These are phyloP conservation scores for Aspergillus heteromorphus DNA, from an alignment of 495 filamentous ascomycete species.

Conservation along the genomic window DNA sequence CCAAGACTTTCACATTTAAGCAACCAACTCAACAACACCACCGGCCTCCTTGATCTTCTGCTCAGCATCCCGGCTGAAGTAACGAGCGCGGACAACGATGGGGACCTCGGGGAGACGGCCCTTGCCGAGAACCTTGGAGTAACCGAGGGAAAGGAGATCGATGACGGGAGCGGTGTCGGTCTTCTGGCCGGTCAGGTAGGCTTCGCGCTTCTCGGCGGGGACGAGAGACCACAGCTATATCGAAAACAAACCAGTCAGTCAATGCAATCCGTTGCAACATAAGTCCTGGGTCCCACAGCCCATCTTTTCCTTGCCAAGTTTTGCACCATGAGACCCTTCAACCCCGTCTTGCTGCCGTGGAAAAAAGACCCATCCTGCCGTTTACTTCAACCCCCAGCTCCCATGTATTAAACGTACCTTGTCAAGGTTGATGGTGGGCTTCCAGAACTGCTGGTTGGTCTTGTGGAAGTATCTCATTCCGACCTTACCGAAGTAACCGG, in stretches of 20 bases:
- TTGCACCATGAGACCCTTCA: too few relatives aligned
- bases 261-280: background rate
- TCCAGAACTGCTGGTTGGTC: slow-evolving; percentile 85
- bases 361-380: background rate
- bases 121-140: slow-evolving; percentile 92
- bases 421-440: slow-evolving; percentile 84
- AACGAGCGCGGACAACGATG: slow-evolving; percentile 81
- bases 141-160: slow-evolving; percentile 86
- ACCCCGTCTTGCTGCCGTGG: slow-evolving; percentile 3
- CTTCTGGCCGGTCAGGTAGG: slow-evolving; percentile 68
- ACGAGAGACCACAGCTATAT: slow-evolving; percentile 75
- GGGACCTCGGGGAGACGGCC: slow-evolving; percentile 81
- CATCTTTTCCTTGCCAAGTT: background rate
- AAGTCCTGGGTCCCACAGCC: background rate
- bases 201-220: slow-evolving; percentile 75
- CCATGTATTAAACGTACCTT: slow-evolving; percentile 54
- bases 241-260: slow-evolving; percentile 17
- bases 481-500: slow-evolving; percentile 97
- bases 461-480: slow-evolving; percentile 96
- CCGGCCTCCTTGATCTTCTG: slow-evolving; percentile 92
- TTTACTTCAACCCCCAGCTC: slow-evolving; percentile 1
- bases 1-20: slow-evolving; percentile 52
- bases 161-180: slow-evolving; percentile 82
- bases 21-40: slow-evolving; percentile 86
- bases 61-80: slow-evolving; percentile 84